Percentiles rank a stretch among this genome's conserved stretches.
Evolutionary conservation across 805 yeast genomes (phyloP).

Genomic region (Sporopachydermia lactativora): DNA sequence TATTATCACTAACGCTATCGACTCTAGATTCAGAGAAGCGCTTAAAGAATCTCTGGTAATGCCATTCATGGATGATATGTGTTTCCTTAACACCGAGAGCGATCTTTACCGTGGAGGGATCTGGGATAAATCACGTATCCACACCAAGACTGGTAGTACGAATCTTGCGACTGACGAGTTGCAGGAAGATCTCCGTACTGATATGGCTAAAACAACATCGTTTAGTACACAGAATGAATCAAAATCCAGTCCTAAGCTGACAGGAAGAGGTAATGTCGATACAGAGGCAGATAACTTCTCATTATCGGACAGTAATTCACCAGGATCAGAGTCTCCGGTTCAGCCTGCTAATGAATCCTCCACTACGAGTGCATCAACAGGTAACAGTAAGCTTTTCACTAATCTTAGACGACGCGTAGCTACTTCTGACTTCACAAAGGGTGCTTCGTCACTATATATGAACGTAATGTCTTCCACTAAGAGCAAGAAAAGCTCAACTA

Average conservation of each 20-base stretch:
- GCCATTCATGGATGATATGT: slow-evolving; percentile 83
- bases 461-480: neutral
- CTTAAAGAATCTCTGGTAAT: slow-evolving; percentile 65
- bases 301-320: neutral
- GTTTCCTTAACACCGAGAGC: slow-evolving; percentile 46
- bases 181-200: slow-evolving; percentile 3
- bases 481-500: too few species aligned
- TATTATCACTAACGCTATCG: slow-evolving; percentile 68
- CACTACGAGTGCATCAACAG: neutral
- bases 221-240: neutral
- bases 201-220: slow-evolving; percentile 1
- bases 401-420: neutral
- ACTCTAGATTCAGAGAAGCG: slow-evolving; percentile 64
- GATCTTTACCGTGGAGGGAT: slow-evolving; percentile 87
- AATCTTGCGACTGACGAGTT: slow-evolving; percentile 6
- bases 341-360: neutral
- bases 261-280: slow-evolving; percentile 2
- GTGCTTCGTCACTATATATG: neutral
- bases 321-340: too few species aligned
- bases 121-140: slow-evolving; percentile 68
- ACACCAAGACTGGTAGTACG: too few species aligned
- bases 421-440: neutral
- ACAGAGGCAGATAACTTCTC: slow-evolving; percentile 2
- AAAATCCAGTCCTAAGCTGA: neutral
- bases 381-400: neutral